Conservation (phyloP, 192 early-diverging fungal species). For the Backusella tarrabulga region DNA sequence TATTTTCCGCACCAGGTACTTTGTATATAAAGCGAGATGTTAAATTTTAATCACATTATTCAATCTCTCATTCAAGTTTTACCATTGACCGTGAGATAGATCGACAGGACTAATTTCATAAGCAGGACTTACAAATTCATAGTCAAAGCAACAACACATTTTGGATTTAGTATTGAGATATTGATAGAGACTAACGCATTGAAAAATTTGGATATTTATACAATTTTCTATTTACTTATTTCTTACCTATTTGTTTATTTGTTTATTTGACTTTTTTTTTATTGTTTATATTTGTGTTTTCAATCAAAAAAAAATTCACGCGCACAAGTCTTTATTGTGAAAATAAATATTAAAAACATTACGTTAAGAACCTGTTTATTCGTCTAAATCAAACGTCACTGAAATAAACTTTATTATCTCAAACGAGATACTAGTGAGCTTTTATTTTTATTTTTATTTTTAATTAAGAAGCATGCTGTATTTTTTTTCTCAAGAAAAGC, state of each 20-base stretch:
- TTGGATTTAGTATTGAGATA: not conserved
- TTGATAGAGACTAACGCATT: not conserved
- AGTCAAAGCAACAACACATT: not conserved
- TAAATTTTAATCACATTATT: not conserved
- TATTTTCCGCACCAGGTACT: slow-evolving; percentile 6
- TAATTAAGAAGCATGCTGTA: not conserved
- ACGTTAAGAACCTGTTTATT: not conserved
- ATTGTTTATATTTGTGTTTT: not conserved
- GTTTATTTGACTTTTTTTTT: not conserved
- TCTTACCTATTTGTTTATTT: not conserved
- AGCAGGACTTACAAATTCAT: not conserved
- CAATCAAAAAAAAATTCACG: not conserved
- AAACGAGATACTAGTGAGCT: not conserved
- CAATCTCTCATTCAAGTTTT: not conserved
- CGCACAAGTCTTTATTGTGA: not conserved
- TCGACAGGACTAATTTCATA: not conserved
- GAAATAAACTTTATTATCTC: not conserved
- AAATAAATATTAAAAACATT: not conserved
- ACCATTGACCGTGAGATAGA: slow-evolving; percentile 3
- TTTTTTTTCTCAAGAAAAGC: not conserved
- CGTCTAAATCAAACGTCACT: not conserved
- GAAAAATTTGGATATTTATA: not conserved
- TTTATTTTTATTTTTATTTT: not conserved
- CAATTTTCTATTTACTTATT: not conserved
- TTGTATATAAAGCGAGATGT: not conserved